Conservation (phyloP, 345 rosid genomes). For the Eucalyptus grandis region DNA sequence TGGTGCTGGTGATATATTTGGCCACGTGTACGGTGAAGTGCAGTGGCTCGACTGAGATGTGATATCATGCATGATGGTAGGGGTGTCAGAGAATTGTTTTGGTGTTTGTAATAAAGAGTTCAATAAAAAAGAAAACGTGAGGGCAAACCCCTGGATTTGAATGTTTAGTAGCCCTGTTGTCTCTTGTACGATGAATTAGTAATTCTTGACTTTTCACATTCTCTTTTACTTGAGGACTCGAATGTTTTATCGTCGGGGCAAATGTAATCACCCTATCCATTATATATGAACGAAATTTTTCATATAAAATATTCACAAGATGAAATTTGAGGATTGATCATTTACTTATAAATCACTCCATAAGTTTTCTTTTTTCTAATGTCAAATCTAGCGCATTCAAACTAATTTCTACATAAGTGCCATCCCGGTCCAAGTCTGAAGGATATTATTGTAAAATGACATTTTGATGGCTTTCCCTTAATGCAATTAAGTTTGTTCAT, state of each 20-base stretch:
- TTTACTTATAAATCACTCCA: neutral
- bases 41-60: neutral
- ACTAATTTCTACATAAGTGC: neutral
- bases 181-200: neutral
- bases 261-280: neutral
- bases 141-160: neutral
- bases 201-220: neutral
- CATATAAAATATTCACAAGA: neutral
- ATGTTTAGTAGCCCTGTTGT: neutral
- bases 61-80: neutral
- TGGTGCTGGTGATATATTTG: neutral
- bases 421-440: neutral
- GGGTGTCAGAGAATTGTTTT: neutral
- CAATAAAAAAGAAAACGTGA: neutral
- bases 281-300: neutral
- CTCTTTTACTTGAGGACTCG: neutral
- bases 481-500: neutral
- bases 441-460: neutral
- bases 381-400: neutral
- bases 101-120: neutral
- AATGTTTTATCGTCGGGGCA: neutral
- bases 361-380: neutral
- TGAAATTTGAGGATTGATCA: neutral
- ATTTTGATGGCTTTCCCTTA: neutral
- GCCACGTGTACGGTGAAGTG: neutral